Percentiles rank a stretch among this genome's conserved stretches.
phyloP scores from a whole-genome alignment of 352 stramenopile species.

The Phytophthora melonis region DNA sequence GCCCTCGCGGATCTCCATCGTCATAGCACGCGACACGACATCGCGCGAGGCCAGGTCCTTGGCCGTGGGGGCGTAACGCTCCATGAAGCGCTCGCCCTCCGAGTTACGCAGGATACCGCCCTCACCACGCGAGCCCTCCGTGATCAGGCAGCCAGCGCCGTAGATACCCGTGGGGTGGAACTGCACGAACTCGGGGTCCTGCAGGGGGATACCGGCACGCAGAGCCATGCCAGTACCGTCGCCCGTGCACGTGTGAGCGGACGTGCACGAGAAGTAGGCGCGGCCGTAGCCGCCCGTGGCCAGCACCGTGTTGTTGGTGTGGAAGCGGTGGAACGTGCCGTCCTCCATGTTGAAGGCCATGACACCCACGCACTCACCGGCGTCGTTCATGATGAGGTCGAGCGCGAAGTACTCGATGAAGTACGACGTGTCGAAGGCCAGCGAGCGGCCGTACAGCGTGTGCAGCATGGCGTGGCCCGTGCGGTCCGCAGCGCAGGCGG shows the following conservation, averaged over 20 bases:
- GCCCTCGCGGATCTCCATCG: constrained; percentile 97
- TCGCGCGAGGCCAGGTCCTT: constrained; percentile 97
- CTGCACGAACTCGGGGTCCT: constrained; percentile 98
- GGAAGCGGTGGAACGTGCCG: constrained; percentile 96
- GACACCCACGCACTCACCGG: constrained; percentile 93
- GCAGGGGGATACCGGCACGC: constrained; percentile 91
- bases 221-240: constrained; percentile 98
- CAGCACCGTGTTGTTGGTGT: constrained; percentile 92
- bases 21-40: constrained; percentile 97
- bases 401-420: constrained; percentile 99
- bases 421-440: constrained; percentile 98
- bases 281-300: constrained; percentile 97
- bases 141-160: constrained; percentile 97
- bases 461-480: constrained; percentile 98
- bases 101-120: constrained; percentile 96
- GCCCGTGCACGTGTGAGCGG: constrained; percentile 96
- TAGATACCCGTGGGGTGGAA: constrained; percentile 99
- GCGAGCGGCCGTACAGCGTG: constrained; percentile 95
- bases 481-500: constrained; percentile 94
- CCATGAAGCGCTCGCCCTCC: constrained; percentile 97
- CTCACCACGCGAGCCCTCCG: constrained; percentile 96
- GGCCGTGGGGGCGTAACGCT: constrained; percentile 95
- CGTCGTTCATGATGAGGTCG: constrained; percentile 96
- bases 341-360: constrained; percentile 98
- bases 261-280: constrained; percentile 97